phyloP scores from a whole-genome alignment of 768 basidiomycete genomes.

The Candolleomyces aberdarensis region DNA sequence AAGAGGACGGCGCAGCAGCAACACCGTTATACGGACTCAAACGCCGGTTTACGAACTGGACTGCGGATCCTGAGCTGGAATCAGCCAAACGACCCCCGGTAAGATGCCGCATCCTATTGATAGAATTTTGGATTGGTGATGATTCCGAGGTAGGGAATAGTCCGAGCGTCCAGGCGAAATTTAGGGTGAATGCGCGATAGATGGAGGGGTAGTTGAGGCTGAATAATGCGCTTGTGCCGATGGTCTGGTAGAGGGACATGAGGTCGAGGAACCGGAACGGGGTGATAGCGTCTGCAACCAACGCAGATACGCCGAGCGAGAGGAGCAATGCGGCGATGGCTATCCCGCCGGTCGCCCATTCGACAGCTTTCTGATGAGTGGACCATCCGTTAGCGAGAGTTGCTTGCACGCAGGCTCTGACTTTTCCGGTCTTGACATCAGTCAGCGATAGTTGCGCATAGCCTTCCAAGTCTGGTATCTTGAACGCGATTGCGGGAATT shows the following conservation, averaged over 20 bases:
- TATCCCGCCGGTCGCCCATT: conserved; percentile 73
- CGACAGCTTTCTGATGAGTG: conserved; percentile 66
- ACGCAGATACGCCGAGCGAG: conserved; percentile 57
- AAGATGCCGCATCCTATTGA: conserved; percentile 75
- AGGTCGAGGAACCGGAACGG: conserved; percentile 81
- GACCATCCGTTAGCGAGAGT: conserved; percentile 93
- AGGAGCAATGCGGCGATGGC: conserved; percentile 61
- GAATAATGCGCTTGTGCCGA: conserved; percentile 76
- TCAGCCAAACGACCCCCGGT: conserved; percentile 78
- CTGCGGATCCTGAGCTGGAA: conserved; percentile 54
- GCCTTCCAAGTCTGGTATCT: conserved; percentile 89
- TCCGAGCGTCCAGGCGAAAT: conserved; percentile 89
- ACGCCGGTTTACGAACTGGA: conserved; percentile 77
- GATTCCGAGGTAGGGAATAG: conserved; percentile 53
- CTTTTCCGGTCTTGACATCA: conserved; percentile 62
- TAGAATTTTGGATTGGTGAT: conserved; percentile 68
- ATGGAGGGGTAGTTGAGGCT: conserved; percentile 84
- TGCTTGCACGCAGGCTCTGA: conserved; percentile 88
- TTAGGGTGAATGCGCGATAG: conserved; percentile 77
- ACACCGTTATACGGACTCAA: conserved; percentile 70
- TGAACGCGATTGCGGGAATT: conserved; percentile 80
- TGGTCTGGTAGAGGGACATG: conserved; percentile 79
- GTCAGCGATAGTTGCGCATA: conserved; percentile 77
- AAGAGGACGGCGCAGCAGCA: not conserved
- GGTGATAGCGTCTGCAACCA: conserved; percentile 50